These are phyloP conservation scores for Eleusine coracana DNA, from an alignment of 176 grass and related monocot species.

Conservation along the genomic window DNA sequence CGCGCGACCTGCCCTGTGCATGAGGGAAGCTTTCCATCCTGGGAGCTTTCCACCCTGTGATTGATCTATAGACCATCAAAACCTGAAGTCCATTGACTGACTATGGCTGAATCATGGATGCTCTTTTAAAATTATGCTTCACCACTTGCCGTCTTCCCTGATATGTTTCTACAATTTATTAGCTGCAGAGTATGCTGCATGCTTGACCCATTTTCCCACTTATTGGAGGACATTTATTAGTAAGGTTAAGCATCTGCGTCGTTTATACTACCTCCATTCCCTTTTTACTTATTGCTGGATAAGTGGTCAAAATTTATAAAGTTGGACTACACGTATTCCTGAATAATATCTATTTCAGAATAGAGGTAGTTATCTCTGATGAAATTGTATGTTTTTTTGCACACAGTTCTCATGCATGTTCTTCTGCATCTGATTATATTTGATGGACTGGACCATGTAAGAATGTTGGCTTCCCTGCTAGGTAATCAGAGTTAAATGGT, in stretches of 20 bases:
- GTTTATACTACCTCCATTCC: background rate
- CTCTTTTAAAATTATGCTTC: constrained; percentile 12
- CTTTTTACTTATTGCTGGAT: background rate
- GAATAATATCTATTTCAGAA: background rate
- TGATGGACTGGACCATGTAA: constrained; percentile 8
- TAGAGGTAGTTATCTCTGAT: background rate
- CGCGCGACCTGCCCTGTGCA: too few relatives aligned
- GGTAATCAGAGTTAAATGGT: constrained; percentile 99
- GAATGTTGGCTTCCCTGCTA: constrained; percentile 24
- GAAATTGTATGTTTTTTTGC: background rate
- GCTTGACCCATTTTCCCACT: background rate
- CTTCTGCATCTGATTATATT: constrained; percentile 13
- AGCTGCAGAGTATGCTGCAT: background rate
- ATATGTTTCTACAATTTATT: background rate
- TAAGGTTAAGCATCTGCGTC: background rate
- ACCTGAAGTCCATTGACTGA: background rate
- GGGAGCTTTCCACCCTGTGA: too few relatives aligned
- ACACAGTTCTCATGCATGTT: constrained; percentile 2
- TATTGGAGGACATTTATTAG: background rate
- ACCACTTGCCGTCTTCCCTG: background rate
- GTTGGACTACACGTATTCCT: background rate
- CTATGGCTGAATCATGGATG: background rate
- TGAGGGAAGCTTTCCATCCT: too few relatives aligned
- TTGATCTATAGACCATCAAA: background rate
- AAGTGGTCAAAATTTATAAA: background rate